Percentiles rank a stretch among this genome's conserved stretches.
phyloP scores from a whole-genome alignment of 192 early-diverging fungal species.

The Mortierella alpina region DNA sequence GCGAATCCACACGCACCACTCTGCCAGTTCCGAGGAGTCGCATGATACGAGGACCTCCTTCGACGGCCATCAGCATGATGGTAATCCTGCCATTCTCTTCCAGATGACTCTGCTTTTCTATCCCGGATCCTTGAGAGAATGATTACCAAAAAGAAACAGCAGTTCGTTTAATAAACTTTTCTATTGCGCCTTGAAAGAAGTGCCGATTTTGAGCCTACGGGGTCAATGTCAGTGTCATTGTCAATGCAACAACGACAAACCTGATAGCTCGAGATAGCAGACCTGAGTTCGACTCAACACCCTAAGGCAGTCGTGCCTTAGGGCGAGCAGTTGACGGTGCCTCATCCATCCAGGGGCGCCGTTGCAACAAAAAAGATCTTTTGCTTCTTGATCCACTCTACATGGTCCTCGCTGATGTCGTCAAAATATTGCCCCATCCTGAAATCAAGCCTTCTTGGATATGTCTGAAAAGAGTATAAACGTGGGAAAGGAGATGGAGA shows the following conservation, averaged over 20 bases:
- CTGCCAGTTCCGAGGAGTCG: slow-evolving; percentile 66
- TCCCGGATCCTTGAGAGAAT: slow-evolving; percentile 45
- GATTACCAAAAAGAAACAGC: background rate
- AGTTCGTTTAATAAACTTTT: background rate
- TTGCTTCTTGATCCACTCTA: slow-evolving; percentile 66
- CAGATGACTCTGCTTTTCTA: slow-evolving; percentile 73
- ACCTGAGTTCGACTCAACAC: slow-evolving; percentile 53
- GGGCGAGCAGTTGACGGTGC: slow-evolving; percentile 69
- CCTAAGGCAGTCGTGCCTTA: slow-evolving; percentile 70
- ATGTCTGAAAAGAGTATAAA: background rate
- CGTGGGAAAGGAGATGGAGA: slow-evolving; percentile 5
- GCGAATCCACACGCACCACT: slow-evolving; percentile 58
- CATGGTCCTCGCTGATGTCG: slow-evolving; percentile 55
- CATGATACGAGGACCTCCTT: slow-evolving; percentile 71
- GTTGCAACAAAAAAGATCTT: slow-evolving; percentile 70
- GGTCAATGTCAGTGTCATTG: background rate
- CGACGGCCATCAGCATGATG: slow-evolving; percentile 74
- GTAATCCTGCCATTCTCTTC: slow-evolving; percentile 73
- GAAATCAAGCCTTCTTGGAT: background rate
- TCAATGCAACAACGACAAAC: background rate
- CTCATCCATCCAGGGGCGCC: slow-evolving; percentile 59
- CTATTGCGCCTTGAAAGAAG: no score
- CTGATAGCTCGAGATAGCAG: slow-evolving; percentile 58
- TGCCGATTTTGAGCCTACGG: background rate
- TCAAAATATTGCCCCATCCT: slow-evolving; percentile 63